phyloP scores from a whole-genome alignment of 1,139 yeast species.

The Meyerozyma athensensis region DNA sequence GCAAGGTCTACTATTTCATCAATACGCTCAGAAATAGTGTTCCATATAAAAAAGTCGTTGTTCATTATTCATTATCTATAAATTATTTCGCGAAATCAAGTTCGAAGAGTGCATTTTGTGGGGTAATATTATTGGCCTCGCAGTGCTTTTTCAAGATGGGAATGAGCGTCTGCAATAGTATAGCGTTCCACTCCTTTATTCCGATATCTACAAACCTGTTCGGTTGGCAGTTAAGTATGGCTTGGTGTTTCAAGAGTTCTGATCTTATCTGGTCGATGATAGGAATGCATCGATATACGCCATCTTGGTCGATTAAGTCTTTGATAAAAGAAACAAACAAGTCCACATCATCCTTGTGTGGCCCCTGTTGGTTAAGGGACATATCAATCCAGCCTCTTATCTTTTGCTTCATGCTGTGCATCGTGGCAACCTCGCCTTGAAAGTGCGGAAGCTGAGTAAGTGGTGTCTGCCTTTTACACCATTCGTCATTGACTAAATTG shows the following conservation, averaged over 20 bases:
- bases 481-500: constrained; percentile 21
- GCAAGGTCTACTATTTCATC: constrained; percentile 33
- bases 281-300: constrained; percentile 18
- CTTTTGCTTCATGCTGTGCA: constrained; percentile 30
- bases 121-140: neutral
- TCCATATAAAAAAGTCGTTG: neutral
- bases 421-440: constrained; percentile 29
- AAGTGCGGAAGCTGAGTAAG: constrained; percentile 24
- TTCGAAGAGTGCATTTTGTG: neutral
- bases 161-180: neutral
- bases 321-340: constrained; percentile 29
- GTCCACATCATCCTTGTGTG: constrained; percentile 52
- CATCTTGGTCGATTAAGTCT: constrained; percentile 16
- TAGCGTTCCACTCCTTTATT: constrained; percentile 9
- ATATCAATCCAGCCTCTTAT: constrained; percentile 46
- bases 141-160: neutral
- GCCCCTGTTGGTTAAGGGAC: constrained; percentile 46
- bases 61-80: neutral
- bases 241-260: constrained; percentile 15
- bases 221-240: constrained; percentile 6
- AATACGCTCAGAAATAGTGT: neutral
- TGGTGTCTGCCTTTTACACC: constrained; percentile 22
- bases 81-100: neutral
- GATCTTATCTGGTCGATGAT: constrained; percentile 18
- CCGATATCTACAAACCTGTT: constrained; percentile 23